phyloP scores from a whole-genome alignment of 1,284 basidiomycete species.

The Cystobasidium pallidum region DNA sequence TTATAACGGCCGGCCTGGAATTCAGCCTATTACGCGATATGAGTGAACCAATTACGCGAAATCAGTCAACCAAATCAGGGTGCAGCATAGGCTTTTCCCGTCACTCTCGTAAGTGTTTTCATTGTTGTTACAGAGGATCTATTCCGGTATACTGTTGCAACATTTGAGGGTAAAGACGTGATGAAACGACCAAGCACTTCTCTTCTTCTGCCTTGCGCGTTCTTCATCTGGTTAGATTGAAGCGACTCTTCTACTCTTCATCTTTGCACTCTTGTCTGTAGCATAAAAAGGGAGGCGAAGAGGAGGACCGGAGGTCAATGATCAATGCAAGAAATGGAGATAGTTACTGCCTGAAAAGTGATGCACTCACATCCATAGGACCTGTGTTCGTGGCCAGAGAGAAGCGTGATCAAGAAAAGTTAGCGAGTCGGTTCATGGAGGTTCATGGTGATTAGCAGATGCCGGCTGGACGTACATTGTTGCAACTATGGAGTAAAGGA shows the following conservation, averaged over 20 bases:
- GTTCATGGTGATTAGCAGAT: no score
- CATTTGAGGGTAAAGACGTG: neutral
- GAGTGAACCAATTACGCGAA: no score
- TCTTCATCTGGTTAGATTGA: no score
- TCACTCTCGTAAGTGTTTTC: neutral
- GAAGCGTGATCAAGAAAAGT: conserved; percentile 30
- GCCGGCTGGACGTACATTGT: conserved; percentile 30
- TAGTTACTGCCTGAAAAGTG: neutral
- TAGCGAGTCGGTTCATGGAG: neutral
- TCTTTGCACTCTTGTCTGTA: conserved; percentile 43
- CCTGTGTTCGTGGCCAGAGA: conserved; percentile 20
- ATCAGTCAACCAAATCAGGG: no score
- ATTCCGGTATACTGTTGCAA: conserved; percentile 12
- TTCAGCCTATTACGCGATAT: no score
- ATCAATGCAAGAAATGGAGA: neutral
- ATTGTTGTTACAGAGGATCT: neutral
- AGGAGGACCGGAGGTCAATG: no score
- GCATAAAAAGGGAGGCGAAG: neutral
- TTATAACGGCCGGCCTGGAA: no score
- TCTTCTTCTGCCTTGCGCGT: neutral
- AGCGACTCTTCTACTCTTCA: conserved; percentile 39
- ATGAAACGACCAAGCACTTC: neutral
- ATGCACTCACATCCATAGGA: conserved; percentile 46
- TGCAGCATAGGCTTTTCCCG: no score
- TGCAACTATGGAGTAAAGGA: conserved; percentile 39